Evolutionary conservation across 768 basidiomycete genomes (phyloP), one percentile per base, ranked within the genome.

Genomic region (Zangia roseola): DNA sequence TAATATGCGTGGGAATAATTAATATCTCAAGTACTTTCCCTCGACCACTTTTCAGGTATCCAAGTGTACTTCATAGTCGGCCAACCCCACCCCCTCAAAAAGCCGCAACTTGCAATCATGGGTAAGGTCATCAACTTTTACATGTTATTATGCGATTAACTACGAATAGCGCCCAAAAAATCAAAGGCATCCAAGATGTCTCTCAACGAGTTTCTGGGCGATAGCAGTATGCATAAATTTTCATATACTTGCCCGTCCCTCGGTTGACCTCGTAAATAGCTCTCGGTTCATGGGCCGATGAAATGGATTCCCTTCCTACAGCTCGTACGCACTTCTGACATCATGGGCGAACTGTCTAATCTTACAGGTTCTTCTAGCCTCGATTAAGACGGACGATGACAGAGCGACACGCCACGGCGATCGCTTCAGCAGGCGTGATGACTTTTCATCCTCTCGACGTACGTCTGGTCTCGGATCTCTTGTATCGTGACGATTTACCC

Each of bases 281-380:
- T 45, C 73, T 90, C 44, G 95, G 93, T 62, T 94, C 91, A 64
- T 99, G 97, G 97, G 97, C 97, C 7, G 97, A 98, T 67, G 97
- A 98, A 71, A 94, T 97, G 91, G 94, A 97, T 57, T 60, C 79
- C 25, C 79, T 98, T 53, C 95, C 95, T 23, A 88, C 83, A 59
- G 94, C 92, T 63, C 95, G 95, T 98, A 74, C 74, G 94, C 77
- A 33, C 43, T 21, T 45, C 35, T 25, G 50, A 9, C 45, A 28
- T 37, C 36, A 40, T 34, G 48, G 31, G n/a, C 25, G 19, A 38
- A 36, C 43, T 25, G 47, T 43, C 49, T 54, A 40, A 61, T 56
- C 36, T 31, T 16, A 38, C 5, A 35, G 45, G 46, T 60, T 49
- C 59, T 43, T 41, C 49, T 61, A 88, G 90, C 91, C 50, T 82